Evolutionary conservation across 176 grass and related monocot genomes (phyloP).

Genomic region (Avena eriantha): DNA sequence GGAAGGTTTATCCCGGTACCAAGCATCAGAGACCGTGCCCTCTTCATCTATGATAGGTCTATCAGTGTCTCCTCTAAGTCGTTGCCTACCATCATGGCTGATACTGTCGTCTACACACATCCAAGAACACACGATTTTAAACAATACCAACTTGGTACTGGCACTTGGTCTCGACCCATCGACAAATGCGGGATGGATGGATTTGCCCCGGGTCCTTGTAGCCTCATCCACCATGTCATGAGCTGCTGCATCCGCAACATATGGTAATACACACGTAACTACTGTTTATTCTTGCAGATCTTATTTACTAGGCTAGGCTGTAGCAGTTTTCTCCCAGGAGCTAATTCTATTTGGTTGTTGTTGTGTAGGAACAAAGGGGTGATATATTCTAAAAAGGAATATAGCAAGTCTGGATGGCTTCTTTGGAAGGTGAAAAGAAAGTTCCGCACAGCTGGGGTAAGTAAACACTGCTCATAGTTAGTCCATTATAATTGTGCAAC

Average conservation of each 20-base stretch:
- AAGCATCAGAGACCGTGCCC: neutral
- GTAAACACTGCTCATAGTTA: neutral
- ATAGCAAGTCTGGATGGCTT: neutral
- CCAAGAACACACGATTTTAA: neutral
- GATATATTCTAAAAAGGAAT: neutral
- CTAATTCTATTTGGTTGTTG: neutral
- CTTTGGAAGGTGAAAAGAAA: neutral
- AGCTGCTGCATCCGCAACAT: neutral
- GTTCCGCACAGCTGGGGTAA: neutral
- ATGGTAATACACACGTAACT: neutral
- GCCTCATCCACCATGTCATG: neutral
- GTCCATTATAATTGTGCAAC: neutral
- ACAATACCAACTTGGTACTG: neutral
- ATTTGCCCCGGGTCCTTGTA: neutral
- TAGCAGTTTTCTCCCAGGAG: neutral
- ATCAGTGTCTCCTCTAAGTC: neutral
- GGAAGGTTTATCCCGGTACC: neutral
- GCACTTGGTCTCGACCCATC: neutral
- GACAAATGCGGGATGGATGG: neutral
- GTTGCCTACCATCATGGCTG: neutral
- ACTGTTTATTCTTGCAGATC: neutral
- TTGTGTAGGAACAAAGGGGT: neutral
- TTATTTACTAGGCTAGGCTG: neutral
- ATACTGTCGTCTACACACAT: neutral
- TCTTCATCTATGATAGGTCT: neutral